Percentiles rank a stretch among this genome's conserved stretches.
phyloP scores from a whole-genome alignment of 805 yeast species.

The Schizosaccharomyces octosporus region DNA sequence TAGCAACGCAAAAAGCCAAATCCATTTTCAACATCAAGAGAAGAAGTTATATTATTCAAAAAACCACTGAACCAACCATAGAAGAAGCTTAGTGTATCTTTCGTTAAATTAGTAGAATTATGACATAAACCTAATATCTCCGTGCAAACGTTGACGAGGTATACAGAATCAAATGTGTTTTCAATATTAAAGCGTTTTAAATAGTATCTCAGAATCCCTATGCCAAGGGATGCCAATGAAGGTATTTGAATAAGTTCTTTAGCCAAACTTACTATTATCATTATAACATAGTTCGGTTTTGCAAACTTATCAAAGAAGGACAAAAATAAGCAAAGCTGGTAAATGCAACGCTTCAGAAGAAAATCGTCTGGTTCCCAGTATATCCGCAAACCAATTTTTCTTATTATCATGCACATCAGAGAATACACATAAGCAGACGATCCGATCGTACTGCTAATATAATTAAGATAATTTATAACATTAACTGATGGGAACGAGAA shows the following conservation, averaged over 20 bases:
- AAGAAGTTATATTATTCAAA: background rate
- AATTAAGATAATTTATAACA: too few species aligned
- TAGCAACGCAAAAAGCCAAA: background rate
- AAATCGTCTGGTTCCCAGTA: too few species aligned
- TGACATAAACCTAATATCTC: background rate
- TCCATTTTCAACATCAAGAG: background rate
- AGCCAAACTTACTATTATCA: background rate
- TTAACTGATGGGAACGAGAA: too few species aligned
- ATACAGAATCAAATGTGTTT: background rate
- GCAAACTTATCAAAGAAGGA: background rate
- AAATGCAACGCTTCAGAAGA: too few species aligned
- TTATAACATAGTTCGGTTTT: background rate
- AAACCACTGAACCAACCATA: background rate
- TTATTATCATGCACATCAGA: too few species aligned
- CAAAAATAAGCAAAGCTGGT: background rate
- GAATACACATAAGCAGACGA: too few species aligned
- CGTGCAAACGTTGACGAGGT: background rate
- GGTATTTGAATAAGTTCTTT: background rate
- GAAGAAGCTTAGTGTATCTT: background rate
- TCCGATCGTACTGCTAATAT: too few species aligned
- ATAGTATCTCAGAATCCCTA: background rate
- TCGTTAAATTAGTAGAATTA: background rate
- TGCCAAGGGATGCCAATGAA: background rate
- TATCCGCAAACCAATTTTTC: too few species aligned
- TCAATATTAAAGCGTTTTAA: background rate